Base-by-base conservation (phyloP, 495 filamentous ascomycete genomes). In the Echria macrotheca region DNA sequence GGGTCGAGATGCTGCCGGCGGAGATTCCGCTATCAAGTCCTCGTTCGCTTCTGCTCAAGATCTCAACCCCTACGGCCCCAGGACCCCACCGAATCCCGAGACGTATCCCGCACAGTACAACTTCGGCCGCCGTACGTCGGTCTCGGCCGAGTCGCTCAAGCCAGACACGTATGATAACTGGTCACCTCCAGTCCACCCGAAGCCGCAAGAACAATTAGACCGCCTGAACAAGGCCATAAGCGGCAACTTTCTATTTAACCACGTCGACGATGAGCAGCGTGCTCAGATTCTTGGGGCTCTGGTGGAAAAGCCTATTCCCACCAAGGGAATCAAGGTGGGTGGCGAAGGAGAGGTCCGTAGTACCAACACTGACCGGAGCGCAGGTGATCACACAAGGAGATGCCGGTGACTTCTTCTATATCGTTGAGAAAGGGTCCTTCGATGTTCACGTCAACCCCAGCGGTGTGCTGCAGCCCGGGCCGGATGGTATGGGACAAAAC, bases 391-490 rank as follows among this genome's bases (percentile, higher is more conserved):
- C 83, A 18, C 93, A 98, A 74, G 93, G 93, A 19, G 93, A 97
- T 59, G 85, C 88, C 0, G 93, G 93, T 15, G 93, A 98, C 63
- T 97, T 87, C 74, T 98, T 98, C 69, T 98, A 98, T 64, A 83
- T 98, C 37, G 89, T 97, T 48, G 93, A 98, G 65, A 82, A 84
- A 37, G 93, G 93, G 23, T 73, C 75, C 14, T 98, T 97, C 58
- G 89, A 95, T 58, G 83, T 97, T 47, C 87, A 93, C 58, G 89
- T 97, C 74, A 89, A 96, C 66, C 63, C 72, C 2, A 73, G 76
- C n/a, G 91, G 91, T 44, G 70, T 82, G 5, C 75, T 95, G 49
- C 84, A 93, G 58, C 77, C 90, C 0, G 94, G 94, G 4, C 73
- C 81, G 1, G 81, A 90, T 49, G 93, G 91, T 5, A 79, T 96